These are phyloP conservation scores for Tolypocladium inflatum DNA, from an alignment of 2,329 filamentous ascomycete species.

Conservation along the genomic window DNA sequence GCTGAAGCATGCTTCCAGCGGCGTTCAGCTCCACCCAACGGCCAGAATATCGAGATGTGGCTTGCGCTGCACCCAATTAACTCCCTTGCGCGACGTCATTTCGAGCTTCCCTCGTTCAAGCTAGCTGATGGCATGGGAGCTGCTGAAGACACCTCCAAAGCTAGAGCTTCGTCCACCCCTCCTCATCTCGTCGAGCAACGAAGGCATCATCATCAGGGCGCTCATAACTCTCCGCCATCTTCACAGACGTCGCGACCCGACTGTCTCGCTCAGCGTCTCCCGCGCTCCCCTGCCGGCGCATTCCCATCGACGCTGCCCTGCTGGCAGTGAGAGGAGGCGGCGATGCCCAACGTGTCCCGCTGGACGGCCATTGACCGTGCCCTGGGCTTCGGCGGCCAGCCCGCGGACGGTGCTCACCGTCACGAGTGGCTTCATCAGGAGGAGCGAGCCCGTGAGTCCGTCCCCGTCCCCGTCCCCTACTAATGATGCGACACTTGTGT, in stretches of 20 bases:
- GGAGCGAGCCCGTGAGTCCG: constrained; percentile 31
- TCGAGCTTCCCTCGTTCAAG: background rate
- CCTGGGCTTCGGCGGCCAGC: constrained; percentile 13
- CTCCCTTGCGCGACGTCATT: background rate
- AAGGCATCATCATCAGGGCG: background rate
- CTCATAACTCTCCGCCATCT: background rate
- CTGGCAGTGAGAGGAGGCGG: background rate
- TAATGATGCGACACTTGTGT: background rate
- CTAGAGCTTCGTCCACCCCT: background rate
- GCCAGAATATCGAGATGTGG: background rate
- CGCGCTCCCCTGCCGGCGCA: background rate
- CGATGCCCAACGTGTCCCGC: constrained; percentile 10
- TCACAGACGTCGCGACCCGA: background rate
- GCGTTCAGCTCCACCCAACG: background rate
- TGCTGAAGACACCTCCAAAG: background rate
- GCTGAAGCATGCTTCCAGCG: background rate
- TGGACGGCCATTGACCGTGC: constrained; percentile 22
- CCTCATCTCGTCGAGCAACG: background rate
- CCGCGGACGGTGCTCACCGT: constrained; percentile 9
- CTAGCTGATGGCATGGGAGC: background rate
- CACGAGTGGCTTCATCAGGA: constrained; percentile 32
- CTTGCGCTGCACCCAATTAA: background rate
- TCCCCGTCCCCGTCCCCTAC: background rate
- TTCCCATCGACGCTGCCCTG: too few species aligned
- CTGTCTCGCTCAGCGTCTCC: background rate